Evolutionary conservation across 2,329 filamentous ascomycete species (phyloP), one percentile per base, ranked within the genome.

Genomic region (Fusarium praegraminearum): DNA sequence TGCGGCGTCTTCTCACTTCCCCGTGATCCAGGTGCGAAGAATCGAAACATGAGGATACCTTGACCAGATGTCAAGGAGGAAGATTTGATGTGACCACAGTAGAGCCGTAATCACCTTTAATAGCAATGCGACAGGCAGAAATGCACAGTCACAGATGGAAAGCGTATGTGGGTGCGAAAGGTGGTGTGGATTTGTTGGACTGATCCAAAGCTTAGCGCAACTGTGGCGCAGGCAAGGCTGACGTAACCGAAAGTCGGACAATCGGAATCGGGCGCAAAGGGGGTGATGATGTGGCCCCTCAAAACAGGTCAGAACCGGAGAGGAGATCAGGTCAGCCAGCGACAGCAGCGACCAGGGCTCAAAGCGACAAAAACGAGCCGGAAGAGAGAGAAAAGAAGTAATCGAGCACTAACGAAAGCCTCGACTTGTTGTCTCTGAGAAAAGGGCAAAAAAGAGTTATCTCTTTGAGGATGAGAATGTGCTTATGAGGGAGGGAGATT

Each of bases 11-110:
- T 83, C 60, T 89, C 86, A 81, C 83, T 85, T 83, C 83, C 85
- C 84, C 84, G 83, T 70, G 84, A 80, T 75, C 89, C 87, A 74
- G 85, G 83, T 75, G 83, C 81, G 86, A 87, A 89, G 76, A 89
- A 87, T 73, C 85, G 83, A 80, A 90, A 89, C 87, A 89, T 89
- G 80, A 83, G 82, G 80, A 83, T 80, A 78, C 78, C 78, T 75
- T 74, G 71, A 65, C 52, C 56, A 72, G 63, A 69, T 71, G 65
- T 70, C 71, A 69, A 70, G 57, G 53, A 52, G 43, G 60, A 50
- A 58, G 30, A 51, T 65, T 9, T 20, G 44, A 32, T 5, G 28
- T 65, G 68, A 71, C 66, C 69, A 75, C 53, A 22, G 43, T 55
- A 63, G 55, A 49, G 64, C 58, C 69, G 59, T 62, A 58, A 59